Percentiles rank a stretch among this genome's conserved stretches.
Conservation (phyloP, 2,329 filamentous ascomycete genomes). For the Pseudogymnoascus sp. region DNA sequence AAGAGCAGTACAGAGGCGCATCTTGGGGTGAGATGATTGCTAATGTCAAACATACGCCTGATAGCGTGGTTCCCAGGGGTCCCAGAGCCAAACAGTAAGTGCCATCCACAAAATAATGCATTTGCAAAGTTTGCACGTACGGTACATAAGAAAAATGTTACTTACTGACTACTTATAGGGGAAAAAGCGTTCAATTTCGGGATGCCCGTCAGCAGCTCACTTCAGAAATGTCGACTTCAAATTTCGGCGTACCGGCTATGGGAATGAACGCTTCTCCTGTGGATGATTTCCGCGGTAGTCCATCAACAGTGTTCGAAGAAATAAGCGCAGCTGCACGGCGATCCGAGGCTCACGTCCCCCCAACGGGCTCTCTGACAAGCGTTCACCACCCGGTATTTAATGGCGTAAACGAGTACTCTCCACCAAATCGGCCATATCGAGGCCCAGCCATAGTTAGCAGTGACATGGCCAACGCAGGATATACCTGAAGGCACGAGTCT, state of each 20-base stretch:
- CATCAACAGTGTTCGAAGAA: not conserved
- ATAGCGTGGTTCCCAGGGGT: not conserved
- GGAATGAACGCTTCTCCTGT: not conserved
- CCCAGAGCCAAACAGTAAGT: not conserved
- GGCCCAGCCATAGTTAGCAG: slow-evolving; percentile 3
- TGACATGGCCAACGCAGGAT: not conserved
- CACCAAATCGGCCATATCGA: not conserved
- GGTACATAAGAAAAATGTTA: not conserved
- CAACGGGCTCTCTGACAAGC: not conserved
- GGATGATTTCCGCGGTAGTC: not conserved
- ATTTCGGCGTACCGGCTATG: not conserved
- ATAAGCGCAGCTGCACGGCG: not conserved
- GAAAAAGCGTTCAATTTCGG: not conserved
- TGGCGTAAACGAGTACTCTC: not conserved
- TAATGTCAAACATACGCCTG: not conserved
- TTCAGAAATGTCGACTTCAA: not conserved
- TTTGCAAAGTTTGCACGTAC: not conserved
- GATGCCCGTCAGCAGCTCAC: not conserved
- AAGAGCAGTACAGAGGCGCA: not conserved
- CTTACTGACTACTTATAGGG: not conserved
- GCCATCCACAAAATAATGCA: not conserved
- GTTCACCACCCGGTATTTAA: not conserved
- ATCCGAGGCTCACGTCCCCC: not conserved
- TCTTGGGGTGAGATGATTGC: not conserved
- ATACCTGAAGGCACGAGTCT: not conserved